phyloP scores from a whole-genome alignment of 257 asterid genomes.

The Nicotiana tomentosiformis region DNA sequence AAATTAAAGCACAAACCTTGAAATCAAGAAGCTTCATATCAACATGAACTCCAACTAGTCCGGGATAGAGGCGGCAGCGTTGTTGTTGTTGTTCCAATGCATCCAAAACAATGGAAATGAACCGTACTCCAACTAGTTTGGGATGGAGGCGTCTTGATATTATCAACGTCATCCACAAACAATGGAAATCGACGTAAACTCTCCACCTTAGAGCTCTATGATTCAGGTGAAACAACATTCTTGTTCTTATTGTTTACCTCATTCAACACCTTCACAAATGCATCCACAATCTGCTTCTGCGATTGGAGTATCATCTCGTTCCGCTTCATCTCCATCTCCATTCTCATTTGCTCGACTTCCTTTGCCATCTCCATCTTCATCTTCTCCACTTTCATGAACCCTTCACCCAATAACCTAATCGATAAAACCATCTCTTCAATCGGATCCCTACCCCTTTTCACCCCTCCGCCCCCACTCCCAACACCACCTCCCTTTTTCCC shows the following conservation, averaged over 20 bases:
- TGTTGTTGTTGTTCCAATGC: background rate
- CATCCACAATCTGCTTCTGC: slow-evolving; percentile 79
- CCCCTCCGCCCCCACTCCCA: slow-evolving; percentile 12
- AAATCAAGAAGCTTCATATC: background rate
- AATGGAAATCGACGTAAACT: too few species aligned
- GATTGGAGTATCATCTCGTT: slow-evolving; percentile 74
- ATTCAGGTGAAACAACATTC: slow-evolving; percentile 27
- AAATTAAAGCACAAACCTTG: background rate
- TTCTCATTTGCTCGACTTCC: slow-evolving; percentile 74
- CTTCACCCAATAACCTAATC: slow-evolving; percentile 68
- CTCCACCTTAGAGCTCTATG: slow-evolving; percentile 10
- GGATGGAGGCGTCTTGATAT: too few species aligned
- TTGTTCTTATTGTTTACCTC: slow-evolving; percentile 54
- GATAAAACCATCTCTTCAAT: slow-evolving; percentile 67
- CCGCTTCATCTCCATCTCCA: slow-evolving; percentile 94
- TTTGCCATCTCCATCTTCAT: slow-evolving; percentile 91
- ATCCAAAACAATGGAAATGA: background rate
- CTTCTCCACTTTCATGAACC: slow-evolving; percentile 71
- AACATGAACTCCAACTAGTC: background rate
- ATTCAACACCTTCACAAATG: slow-evolving; percentile 56
- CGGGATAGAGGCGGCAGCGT: background rate
- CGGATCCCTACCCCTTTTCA: slow-evolving; percentile 48
- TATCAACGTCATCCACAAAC: too few species aligned
- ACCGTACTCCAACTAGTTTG: too few species aligned
- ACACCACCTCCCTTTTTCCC: slow-evolving; percentile 20